Evolutionary conservation across 2,329 filamentous ascomycete species (phyloP).

Genomic region (Microsporum canis): DNA sequence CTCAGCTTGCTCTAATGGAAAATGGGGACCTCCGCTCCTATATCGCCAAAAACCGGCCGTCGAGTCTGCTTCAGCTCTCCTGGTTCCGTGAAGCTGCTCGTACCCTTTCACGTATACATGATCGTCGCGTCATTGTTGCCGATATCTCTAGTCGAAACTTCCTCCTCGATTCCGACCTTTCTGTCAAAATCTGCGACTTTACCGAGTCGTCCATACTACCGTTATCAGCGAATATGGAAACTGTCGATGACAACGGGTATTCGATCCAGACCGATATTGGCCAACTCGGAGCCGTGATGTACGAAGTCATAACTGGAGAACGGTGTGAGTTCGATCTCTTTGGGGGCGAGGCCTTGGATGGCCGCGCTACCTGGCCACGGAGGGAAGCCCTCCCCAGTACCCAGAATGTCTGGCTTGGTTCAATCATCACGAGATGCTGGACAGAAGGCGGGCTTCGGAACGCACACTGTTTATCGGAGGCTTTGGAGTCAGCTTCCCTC

Average conservation of each 20-base stretch:
- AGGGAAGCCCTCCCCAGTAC: constrained; percentile 19
- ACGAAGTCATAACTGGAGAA: constrained; percentile 19
- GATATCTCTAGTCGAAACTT: constrained; percentile 17
- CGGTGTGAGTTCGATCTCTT: constrained; percentile 19
- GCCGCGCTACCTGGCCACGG: constrained; percentile 15
- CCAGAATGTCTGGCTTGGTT: constrained; percentile 19
- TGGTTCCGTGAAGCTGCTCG: constrained; percentile 15
- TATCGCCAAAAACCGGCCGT: constrained; percentile 13
- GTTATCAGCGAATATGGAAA: constrained; percentile 18
- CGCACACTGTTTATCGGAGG: not conserved
- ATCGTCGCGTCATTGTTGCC: not conserved
- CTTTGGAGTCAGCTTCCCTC: constrained; percentile 5
- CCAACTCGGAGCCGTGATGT: constrained; percentile 23
- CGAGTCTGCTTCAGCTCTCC: constrained; percentile 16
- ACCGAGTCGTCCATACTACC: not conserved
- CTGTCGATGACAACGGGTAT: constrained; percentile 20
- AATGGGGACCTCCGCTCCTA: constrained; percentile 21
- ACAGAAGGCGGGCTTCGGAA: constrained; percentile 5
- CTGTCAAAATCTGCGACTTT: constrained; percentile 3
- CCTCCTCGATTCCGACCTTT: constrained; percentile 17
- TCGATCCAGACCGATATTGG: constrained; percentile 23
- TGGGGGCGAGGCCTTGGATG: no score
- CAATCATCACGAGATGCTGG: constrained; percentile 21
- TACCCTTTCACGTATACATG: constrained; percentile 5
- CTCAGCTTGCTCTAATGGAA: constrained; percentile 15